Percentiles rank a stretch among this genome's conserved stretches.
phyloP scores from a whole-genome alignment of 2,329 filamentous ascomycete species.

The Eutypa lata region DNA sequence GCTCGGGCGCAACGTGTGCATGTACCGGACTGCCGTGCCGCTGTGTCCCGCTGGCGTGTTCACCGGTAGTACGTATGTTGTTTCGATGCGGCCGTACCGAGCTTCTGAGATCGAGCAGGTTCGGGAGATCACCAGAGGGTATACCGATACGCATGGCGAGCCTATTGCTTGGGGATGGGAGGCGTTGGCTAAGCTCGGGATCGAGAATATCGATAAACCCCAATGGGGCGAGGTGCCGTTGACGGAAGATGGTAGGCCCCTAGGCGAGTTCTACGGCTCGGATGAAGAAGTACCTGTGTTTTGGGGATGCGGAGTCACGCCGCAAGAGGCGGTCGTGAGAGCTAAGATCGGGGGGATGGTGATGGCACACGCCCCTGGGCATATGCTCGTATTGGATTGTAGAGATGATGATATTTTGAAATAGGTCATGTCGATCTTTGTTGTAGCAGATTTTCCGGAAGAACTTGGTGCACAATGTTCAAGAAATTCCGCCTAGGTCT shows the following conservation, averaged over 20 bases:
- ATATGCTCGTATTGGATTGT: constrained; percentile 60
- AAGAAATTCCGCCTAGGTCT: neutral
- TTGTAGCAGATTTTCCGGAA: too few species aligned
- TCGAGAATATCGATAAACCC: constrained; percentile 47
- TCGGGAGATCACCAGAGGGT: constrained; percentile 52
- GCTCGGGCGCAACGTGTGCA: constrained; percentile 51
- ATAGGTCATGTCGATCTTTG: too few species aligned
- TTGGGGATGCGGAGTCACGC: constrained; percentile 65
- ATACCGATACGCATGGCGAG: constrained; percentile 58
- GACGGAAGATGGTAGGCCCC: constrained; percentile 36
- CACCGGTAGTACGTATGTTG: constrained; percentile 50
- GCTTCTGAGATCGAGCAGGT: constrained; percentile 47
- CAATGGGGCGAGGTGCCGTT: constrained; percentile 55
- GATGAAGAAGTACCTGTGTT: constrained; percentile 52
- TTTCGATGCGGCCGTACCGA: constrained; percentile 61
- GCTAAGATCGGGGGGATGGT: constrained; percentile 51
- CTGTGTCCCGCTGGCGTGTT: constrained; percentile 59
- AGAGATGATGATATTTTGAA: constrained; percentile 35
- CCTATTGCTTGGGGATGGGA: constrained; percentile 65
- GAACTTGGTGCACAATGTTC: too few species aligned
- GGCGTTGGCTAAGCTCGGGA: constrained; percentile 48
- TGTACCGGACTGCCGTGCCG: constrained; percentile 58
- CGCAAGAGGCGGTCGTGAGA: constrained; percentile 60
- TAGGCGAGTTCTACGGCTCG: constrained; percentile 28
- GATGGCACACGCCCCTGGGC: constrained; percentile 59